Evolutionary conservation across 768 basidiomycete genomes (phyloP), one percentile per base, ranked within the genome.

Genomic region (Suillus brevipes): DNA sequence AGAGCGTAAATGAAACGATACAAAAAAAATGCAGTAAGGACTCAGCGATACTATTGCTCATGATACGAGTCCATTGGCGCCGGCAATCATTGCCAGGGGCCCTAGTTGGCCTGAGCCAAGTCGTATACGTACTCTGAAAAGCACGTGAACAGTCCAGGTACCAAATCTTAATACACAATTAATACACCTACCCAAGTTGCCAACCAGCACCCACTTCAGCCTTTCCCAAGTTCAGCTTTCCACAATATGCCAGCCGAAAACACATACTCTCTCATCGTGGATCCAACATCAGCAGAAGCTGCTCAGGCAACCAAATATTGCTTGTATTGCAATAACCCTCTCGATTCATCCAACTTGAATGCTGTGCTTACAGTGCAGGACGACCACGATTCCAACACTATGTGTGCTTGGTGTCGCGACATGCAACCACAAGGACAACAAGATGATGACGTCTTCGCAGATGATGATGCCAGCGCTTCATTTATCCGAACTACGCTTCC

Each of bases 331-430:
- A 72, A 72, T 61, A 70, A 66, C 63, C 74, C 72, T 20, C 72
- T 79, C 49, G 77, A 78, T 65, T 61, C 71, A 28, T 49, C 69
- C 65, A 72, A n/a, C n/a, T n/a, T n/a, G n/a, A n/a, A 68, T 65
- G 49, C 73, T 61, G 71, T 72, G 65, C 61, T 73, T 65, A 60
- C 34, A 36, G 6, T 75, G 45, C 69, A 71, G 63, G 72, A 73
- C 66, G 69, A 62, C 65, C 63, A 69, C 40, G 73, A 75, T 53
- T 45, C 70, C 18, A 70, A 68, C 66, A 73, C 75, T 65, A 81
- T 87, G 62, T 88, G 86, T 68, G 75, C 77, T 16, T 72, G 79
- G 57, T 87, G 86, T 77, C 81, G 81, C 40, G 79, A 80, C 43
- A 78, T 75, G 64, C 68, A 50, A 16, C 31, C 31, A 37, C 47